Base-by-base conservation (phyloP, 495 filamentous ascomycete genomes). In the Aspergillus baeticus region DNA sequence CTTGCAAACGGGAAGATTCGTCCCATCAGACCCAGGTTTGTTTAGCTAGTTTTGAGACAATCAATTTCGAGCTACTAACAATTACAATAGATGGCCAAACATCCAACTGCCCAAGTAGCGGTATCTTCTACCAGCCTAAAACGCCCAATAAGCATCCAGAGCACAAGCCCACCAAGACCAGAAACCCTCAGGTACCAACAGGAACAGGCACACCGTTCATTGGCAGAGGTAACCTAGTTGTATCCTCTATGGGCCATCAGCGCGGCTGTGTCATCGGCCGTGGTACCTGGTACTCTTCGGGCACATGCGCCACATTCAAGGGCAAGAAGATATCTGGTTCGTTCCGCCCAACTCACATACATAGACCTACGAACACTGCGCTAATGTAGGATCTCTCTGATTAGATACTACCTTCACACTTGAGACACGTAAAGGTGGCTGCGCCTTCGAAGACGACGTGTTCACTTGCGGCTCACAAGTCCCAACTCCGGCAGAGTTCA, bases 1-100 rank as follows among this genome's bases (percentile, higher is more conserved):
- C 54, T 69, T 96, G 36, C 88, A 91, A 65, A 86, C 79, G 6
- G 91, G 91, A 21, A 71, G 83, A 47, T 95, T 95, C 63, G 79
- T 91, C 17, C 74, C 89, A 17, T 74, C 83, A 0, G 54, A 76
- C 14, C 84, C 84, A 63, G 83, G 82, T 82, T 63, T n/a, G 69
- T 59, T 15, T 22, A 41, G n/a, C 17, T 34, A 3, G 23, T 35
- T 18, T 5, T n/a, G 14, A 29, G 10, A 31, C 15, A 22, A 4
- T 23, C 33, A 17, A 34, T 18, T 10, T 26, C 10, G 10, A 10
- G 23, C 26, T 23, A 35, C 47, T 42, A 23, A 51, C 14, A 35
- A 36, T 35, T 18, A 15, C 14, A 35, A 31, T 51, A 80, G 84
- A 86, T 54, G 86, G 87, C 20, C 73, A 77, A 23, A 81, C 76